phyloP scores from a whole-genome alignment of 2,329 filamentous ascomycete species.

The Teratosphaeria viscida region DNA sequence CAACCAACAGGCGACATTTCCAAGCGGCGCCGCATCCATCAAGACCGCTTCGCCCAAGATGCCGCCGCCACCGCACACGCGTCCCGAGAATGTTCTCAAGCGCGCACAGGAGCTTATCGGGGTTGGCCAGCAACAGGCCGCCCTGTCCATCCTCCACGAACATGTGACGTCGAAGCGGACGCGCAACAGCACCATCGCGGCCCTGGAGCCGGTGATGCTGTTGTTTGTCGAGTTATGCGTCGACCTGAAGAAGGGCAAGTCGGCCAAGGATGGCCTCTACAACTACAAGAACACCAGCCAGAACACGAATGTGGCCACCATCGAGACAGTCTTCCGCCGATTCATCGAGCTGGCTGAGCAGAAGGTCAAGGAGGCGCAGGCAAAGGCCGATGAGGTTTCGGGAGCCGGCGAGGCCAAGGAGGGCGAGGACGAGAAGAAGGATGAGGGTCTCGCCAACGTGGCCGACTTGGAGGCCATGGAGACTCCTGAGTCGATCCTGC shows the following conservation, averaged over 20 bases:
- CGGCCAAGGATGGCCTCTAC: constrained; percentile 96
- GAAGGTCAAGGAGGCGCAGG: constrained; percentile 91
- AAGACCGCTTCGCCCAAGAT: constrained; percentile 39
- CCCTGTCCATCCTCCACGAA: constrained; percentile 91
- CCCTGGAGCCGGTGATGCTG: constrained; percentile 96
- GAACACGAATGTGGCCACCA: constrained; percentile 96
- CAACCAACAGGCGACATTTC: background rate
- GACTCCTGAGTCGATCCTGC: constrained; percentile 93
- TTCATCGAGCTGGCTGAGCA: constrained; percentile 96
- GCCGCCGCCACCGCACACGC: constrained; percentile 94
- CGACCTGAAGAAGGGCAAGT: constrained; percentile 94
- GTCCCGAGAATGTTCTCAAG: constrained; percentile 98
- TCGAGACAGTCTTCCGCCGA: constrained; percentile 93
- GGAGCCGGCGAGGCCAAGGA: constrained; percentile 69
- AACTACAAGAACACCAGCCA: constrained; percentile 99
- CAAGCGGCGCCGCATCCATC: background rate
- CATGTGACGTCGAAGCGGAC: constrained; percentile 98
- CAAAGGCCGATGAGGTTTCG: constrained; percentile 92
- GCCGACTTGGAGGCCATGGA: constrained; percentile 96
- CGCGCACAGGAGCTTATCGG: constrained; percentile 97
- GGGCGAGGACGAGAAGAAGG: constrained; percentile 63
- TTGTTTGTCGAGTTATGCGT: constrained; percentile 94
- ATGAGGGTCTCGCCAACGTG: constrained; percentile 61
- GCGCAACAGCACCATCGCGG: constrained; percentile 91
- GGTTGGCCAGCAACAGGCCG: constrained; percentile 84